These are phyloP conservation scores for Hydrangea macrophylla DNA, from an alignment of 148 eudicot genomes.

Conservation along the genomic window DNA sequence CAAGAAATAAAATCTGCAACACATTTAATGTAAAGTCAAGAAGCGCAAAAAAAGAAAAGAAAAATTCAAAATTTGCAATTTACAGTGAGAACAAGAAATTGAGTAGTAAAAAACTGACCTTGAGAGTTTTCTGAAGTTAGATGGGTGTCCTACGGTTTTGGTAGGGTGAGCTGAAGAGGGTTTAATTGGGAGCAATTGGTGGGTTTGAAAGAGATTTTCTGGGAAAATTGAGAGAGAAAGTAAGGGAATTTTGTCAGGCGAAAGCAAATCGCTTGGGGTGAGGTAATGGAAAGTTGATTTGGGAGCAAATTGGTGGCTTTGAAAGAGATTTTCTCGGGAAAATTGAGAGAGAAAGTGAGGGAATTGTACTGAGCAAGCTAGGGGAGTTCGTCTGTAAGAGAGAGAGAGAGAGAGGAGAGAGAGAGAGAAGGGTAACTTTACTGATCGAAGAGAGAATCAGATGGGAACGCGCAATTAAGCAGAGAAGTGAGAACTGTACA, in stretches of 20 bases:
- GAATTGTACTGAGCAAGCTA: no score
- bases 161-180: neutral
- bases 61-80: neutral
- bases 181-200: neutral
- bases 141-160: neutral
- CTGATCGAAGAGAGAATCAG: no score
- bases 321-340: neutral
- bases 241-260: neutral
- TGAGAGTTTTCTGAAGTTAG: conserved; percentile 4
- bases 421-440: no score
- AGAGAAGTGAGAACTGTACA: no score
- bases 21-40: neutral
- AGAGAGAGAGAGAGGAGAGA: no score
- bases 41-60: neutral
- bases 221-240: conserved; percentile 3
- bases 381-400: no score
- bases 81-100: neutral
- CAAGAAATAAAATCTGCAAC: neutral
- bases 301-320: neutral
- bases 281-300: neutral
- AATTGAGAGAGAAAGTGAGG: conserved; percentile 4
- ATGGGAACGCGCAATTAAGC: no score
- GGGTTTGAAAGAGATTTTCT: neutral
- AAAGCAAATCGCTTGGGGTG: neutral
- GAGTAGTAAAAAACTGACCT: conserved; percentile 8